phyloP scores from a whole-genome alignment of 225 moss, liverwort and hornwort genomes.

The Polytrichum commune region DNA sequence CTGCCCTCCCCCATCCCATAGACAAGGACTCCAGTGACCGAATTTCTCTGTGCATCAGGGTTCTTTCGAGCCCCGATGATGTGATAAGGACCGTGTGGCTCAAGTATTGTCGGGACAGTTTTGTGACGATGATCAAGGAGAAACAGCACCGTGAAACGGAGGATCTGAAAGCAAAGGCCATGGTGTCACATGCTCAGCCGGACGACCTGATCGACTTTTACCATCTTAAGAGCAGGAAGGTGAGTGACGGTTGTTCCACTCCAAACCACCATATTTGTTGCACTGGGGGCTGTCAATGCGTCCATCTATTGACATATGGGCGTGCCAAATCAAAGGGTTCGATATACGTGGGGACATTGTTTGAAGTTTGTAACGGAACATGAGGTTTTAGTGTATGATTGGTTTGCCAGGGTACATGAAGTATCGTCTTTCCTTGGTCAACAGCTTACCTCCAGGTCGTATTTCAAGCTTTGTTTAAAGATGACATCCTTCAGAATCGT shows the following conservation, averaged over 20 bases:
- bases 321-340: too few relatives aligned
- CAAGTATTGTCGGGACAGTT: slow-evolving; percentile 85
- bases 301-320: too few relatives aligned
- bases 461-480: too few relatives aligned
- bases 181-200: slow-evolving; percentile 81
- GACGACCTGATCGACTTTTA: slow-evolving; percentile 98
- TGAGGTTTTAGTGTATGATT: too few relatives aligned
- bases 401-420: too few relatives aligned
- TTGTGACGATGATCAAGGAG: slow-evolving; percentile 91
- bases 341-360: too few relatives aligned
- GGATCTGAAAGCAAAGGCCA: slow-evolving; percentile 88
- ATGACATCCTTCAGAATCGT: too few relatives aligned
- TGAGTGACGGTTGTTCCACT: slow-evolving; percentile 10
- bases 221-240: slow-evolving; percentile 95
- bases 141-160: slow-evolving; percentile 88
- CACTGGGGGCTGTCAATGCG: not conserved
- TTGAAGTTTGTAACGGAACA: too few relatives aligned
- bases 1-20: slow-evolving; percentile 79
- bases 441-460: too few relatives aligned
- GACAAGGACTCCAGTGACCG: slow-evolving; percentile 87
- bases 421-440: too few relatives aligned
- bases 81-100: slow-evolving; percentile 89
- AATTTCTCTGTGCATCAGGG: slow-evolving; percentile 78
- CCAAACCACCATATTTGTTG: not conserved
- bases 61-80: slow-evolving; percentile 81